Conservation (phyloP, 768 basidiomycete genomes). For the Termitomyces sp. region DNA sequence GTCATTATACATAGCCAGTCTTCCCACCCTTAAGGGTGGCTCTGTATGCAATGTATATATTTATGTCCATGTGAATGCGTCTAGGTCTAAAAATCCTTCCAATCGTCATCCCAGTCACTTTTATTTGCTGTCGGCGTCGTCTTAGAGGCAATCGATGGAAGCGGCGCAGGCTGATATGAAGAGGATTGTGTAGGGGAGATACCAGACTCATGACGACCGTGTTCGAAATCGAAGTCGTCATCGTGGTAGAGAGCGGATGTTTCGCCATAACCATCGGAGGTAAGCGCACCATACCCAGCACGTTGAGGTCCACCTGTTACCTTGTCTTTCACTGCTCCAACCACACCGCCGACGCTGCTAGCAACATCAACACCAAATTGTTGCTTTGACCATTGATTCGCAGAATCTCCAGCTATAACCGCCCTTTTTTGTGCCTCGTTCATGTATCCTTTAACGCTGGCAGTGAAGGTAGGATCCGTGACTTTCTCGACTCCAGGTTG, state of each 20-base stretch:
- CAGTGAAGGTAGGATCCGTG: constrained; percentile 76
- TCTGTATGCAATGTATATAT: background rate
- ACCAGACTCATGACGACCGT: constrained; percentile 23
- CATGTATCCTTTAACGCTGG: constrained; percentile 70
- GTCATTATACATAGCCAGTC: too few relatives aligned
- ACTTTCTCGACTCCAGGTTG: constrained; percentile 86
- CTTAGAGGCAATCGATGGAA: constrained; percentile 2
- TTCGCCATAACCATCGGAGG: constrained; percentile 48
- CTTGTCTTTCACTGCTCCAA: constrained; percentile 58
- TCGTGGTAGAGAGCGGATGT: constrained; percentile 62
- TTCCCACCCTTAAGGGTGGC: too few relatives aligned
- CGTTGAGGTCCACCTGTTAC: constrained; percentile 49
- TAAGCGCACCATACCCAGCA: constrained; percentile 46
- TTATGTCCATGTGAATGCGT: background rate
- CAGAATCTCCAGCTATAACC: constrained; percentile 54
- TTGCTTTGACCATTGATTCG: constrained; percentile 74
- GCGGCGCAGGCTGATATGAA: constrained; percentile 4
- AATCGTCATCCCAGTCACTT: constrained; percentile 73
- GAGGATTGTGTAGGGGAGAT: constrained; percentile 15
- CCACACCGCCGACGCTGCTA: constrained; percentile 67
- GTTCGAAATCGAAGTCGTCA: constrained; percentile 56
- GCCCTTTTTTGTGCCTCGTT: constrained; percentile 66
- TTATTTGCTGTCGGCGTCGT: constrained; percentile 30
- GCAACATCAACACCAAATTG: constrained; percentile 86
- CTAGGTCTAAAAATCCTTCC: constrained; percentile 69